A percentile compares a stretch with the other conserved stretches of the same genome.
phyloP scores from a whole-genome alignment of 345 rosid genomes.

The Brassica cretica region DNA sequence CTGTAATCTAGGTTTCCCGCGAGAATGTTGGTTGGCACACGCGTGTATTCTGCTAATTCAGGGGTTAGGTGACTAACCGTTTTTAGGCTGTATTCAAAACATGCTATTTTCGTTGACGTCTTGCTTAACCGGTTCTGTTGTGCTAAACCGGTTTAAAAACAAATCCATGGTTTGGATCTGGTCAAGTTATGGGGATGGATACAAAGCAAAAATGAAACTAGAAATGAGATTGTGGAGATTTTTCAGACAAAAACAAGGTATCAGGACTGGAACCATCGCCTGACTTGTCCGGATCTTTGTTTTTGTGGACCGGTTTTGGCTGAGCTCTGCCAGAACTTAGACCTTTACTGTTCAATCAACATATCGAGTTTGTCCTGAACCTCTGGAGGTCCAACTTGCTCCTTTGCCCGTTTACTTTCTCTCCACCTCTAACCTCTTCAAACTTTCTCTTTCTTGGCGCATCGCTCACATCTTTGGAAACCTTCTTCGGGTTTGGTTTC shows the following conservation, averaged over 20 bases:
- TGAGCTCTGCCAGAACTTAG: slow-evolving; percentile 62
- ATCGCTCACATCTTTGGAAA: slow-evolving; percentile 28
- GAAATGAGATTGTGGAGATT: background rate
- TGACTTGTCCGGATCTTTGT: slow-evolving; percentile 50
- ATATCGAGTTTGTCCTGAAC: slow-evolving; percentile 64
- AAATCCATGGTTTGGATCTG: background rate
- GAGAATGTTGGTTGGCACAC: slow-evolving; percentile 19
- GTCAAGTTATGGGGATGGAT: background rate
- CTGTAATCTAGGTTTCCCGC: background rate
- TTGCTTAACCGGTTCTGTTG: background rate
- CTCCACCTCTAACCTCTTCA: slow-evolving; percentile 40
- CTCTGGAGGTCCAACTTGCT: slow-evolving; percentile 48
- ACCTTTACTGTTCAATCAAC: slow-evolving; percentile 64
- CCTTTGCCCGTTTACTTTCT: slow-evolving; percentile 37
- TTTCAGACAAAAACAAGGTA: slow-evolving; percentile 9
- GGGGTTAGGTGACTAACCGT: background rate
- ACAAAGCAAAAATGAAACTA: background rate
- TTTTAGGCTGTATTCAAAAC: background rate
- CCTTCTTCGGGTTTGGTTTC: slow-evolving; percentile 28
- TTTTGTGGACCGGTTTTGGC: slow-evolving; percentile 47
- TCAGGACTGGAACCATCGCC: slow-evolving; percentile 65
- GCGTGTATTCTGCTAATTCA: background rate
- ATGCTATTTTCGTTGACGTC: background rate
- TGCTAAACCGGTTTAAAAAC: background rate
- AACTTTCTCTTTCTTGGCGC: slow-evolving; percentile 46